Percentiles rank a stretch among this genome's conserved stretches.
These are phyloP conservation scores for Vigna radiata DNA, from an alignment of 306 rosid species.

Conservation along the genomic window DNA sequence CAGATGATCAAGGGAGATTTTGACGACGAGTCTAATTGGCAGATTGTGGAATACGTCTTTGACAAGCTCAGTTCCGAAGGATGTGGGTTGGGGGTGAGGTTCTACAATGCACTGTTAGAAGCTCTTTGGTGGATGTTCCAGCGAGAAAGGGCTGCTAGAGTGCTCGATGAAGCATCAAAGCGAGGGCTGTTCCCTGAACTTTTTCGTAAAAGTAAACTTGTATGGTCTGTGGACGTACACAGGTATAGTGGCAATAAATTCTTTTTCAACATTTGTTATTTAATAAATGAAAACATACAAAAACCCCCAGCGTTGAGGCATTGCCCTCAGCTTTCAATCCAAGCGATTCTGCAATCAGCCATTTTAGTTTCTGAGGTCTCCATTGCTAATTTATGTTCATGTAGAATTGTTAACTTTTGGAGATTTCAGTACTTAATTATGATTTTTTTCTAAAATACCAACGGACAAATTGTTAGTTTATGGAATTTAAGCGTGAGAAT, in stretches of 20 bases:
- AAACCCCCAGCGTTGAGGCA: background rate
- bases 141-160: slow-evolving; percentile 91
- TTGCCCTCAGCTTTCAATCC: slow-evolving; percentile 22
- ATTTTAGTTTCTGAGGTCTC: slow-evolving; percentile 30
- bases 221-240: slow-evolving; percentile 91
- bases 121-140: slow-evolving; percentile 98
- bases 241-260: slow-evolving; percentile 58
- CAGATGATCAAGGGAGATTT: slow-evolving; percentile 94
- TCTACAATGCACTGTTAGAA: slow-evolving; percentile 86
- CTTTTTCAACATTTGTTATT: slow-evolving; percentile 32
- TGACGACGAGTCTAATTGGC: slow-evolving; percentile 96
- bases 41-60: slow-evolving; percentile 95
- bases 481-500: slow-evolving; percentile 12
- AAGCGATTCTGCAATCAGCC: slow-evolving; percentile 8
- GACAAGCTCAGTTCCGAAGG: slow-evolving; percentile 93
- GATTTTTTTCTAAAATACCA: slow-evolving; percentile 20
- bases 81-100: slow-evolving; percentile 81
- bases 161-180: slow-evolving; percentile 88
- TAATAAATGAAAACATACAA: slow-evolving; percentile 37
- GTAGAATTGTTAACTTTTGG: slow-evolving; percentile 12
- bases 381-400: slow-evolving; percentile 16
- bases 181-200: slow-evolving; percentile 95
- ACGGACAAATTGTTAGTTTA: slow-evolving; percentile 21
- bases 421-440: slow-evolving; percentile 23
- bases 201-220: slow-evolving; percentile 74